Conservation (phyloP, 805 yeast genomes). For the Candida odintsovae region DNA sequence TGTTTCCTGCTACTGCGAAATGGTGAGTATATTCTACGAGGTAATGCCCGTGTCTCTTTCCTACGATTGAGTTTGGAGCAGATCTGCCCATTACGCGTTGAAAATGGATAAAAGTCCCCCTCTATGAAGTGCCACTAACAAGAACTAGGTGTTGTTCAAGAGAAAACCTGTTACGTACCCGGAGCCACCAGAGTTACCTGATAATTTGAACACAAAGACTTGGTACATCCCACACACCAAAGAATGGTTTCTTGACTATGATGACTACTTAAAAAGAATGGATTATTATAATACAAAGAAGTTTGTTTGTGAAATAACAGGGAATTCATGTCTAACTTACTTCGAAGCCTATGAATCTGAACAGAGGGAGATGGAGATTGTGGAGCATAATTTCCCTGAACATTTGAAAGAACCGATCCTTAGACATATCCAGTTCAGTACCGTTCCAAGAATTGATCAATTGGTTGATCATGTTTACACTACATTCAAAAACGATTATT, state of each 20-base stretch:
- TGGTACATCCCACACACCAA: constrained; percentile 81
- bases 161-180: constrained; percentile 62
- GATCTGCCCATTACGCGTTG: not conserved
- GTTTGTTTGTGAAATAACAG: constrained; percentile 94
- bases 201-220: constrained; percentile 53
- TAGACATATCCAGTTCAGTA: constrained; percentile 74
- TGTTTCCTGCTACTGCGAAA: not conserved
- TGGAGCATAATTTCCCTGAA: constrained; percentile 83
- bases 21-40: not conserved
- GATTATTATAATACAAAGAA: constrained; percentile 70
- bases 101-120: not conserved
- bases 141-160: constrained; percentile 61
- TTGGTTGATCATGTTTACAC: constrained; percentile 83
- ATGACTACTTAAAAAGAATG: constrained; percentile 64
- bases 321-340: constrained; percentile 84
- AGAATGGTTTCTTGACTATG: constrained; percentile 81
- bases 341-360: constrained; percentile 86
- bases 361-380: constrained; percentile 51
- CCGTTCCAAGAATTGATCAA: constrained; percentile 74
- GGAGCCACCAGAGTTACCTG: constrained; percentile 52
- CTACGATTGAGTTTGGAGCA: not conserved
- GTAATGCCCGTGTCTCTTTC: not conserved
- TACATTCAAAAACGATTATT: constrained; percentile 73
- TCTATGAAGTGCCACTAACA: constrained; percentile 4
- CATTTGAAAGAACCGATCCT: constrained; percentile 90